Evolutionary conservation across 169 alveolate species (phyloP).

Genomic region (Cryptosporidium sp.): DNA sequence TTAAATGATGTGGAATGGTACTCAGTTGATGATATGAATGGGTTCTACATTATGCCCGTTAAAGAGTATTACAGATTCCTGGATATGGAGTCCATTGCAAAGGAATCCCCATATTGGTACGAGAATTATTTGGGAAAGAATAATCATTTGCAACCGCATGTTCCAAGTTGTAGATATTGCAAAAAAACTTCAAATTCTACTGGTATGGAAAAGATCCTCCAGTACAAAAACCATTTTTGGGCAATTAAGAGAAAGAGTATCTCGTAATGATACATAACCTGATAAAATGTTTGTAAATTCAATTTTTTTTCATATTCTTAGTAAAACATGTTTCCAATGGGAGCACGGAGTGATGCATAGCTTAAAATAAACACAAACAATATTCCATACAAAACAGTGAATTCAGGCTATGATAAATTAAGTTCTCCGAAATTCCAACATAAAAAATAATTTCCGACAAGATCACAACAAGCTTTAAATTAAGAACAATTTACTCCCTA

Average conservation of each 20-base stretch:
- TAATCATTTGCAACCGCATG: slow-evolving; percentile 38
- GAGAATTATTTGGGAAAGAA: slow-evolving; percentile 49
- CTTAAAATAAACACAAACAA: neutral
- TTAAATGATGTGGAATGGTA: slow-evolving; percentile 66
- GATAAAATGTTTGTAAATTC: slow-evolving; percentile 6
- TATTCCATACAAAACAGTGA: neutral
- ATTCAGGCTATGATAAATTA: slow-evolving; percentile 19
- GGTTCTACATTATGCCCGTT: slow-evolving; percentile 67
- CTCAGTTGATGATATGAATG: slow-evolving; percentile 67
- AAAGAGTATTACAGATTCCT: slow-evolving; percentile 65
- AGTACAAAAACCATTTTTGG: slow-evolving; percentile 46
- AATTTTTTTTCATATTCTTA: neutral
- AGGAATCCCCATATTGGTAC: slow-evolving; percentile 72
- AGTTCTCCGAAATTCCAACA: neutral
- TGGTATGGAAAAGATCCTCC: slow-evolving; percentile 67
- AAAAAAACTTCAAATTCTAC: slow-evolving; percentile 34
- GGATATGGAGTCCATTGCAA: slow-evolving; percentile 71
- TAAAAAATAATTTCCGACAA: slow-evolving; percentile 1
- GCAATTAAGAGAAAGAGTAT: slow-evolving; percentile 33
- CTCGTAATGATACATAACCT: neutral
- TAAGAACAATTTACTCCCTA: neutral
- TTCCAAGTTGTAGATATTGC: slow-evolving; percentile 53
- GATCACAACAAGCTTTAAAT: neutral
- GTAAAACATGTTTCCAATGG: neutral
- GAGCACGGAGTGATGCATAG: slow-evolving; percentile 10